These are phyloP conservation scores for Uronychia setigera DNA, from an alignment of 73 alveolate species.

Conservation along the genomic window DNA sequence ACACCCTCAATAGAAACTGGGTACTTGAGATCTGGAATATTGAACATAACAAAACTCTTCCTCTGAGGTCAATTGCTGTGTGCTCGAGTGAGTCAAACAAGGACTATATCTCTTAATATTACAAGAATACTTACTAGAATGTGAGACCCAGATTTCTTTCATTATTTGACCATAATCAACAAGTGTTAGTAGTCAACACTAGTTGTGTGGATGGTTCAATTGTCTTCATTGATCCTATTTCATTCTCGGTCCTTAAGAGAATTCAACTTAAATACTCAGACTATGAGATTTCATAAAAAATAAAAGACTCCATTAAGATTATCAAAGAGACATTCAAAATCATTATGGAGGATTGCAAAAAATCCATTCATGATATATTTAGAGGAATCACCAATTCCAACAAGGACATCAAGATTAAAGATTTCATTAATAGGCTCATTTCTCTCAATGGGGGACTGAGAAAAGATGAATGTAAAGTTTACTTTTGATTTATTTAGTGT, in stretches of 20 bases:
- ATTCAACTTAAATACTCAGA: constrained; percentile 45
- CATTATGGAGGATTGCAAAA: constrained; percentile 9
- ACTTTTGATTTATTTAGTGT: not conserved
- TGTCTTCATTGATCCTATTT: constrained; percentile 65
- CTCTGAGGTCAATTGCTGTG: constrained; percentile 50
- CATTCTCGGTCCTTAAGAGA: constrained; percentile 56
- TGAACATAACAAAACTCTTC: constrained; percentile 45
- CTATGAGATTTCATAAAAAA: constrained; percentile 35
- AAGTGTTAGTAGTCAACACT: constrained; percentile 54
- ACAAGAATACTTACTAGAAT: constrained; percentile 44
- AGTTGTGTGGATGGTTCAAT: constrained; percentile 70
- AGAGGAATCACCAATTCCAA: constrained; percentile 17
- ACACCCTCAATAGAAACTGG: constrained; percentile 62
- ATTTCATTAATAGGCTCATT: constrained; percentile 23
- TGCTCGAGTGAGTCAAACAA: constrained; percentile 44
- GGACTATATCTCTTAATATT: constrained; percentile 44
- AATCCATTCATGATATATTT: constrained; percentile 34
- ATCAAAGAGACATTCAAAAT: constrained; percentile 24
- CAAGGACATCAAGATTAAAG: constrained; percentile 37
- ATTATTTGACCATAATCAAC: constrained; percentile 35
- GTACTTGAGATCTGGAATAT: constrained; percentile 66
- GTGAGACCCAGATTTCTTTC: constrained; percentile 56
- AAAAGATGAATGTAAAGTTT: constrained; percentile 15
- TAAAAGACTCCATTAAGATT: constrained; percentile 27
- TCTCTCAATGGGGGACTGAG: constrained; percentile 18